These are phyloP conservation scores for Rhodofomes roseus DNA, from an alignment of 1,284 basidiomycete genomes.

Conservation along the genomic window DNA sequence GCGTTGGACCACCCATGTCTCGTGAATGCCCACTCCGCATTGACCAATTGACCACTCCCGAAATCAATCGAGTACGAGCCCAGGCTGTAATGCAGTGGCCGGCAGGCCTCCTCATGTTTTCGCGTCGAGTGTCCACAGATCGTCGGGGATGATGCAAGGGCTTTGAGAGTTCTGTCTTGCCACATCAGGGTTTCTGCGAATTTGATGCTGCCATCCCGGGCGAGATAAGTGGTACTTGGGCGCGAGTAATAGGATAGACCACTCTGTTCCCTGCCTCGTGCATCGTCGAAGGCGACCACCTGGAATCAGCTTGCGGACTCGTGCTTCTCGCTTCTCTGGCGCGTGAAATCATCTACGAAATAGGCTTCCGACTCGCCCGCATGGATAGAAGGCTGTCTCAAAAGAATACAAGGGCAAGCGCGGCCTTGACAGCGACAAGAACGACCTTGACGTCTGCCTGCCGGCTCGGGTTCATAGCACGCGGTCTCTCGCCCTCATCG, in stretches of 20 bases:
- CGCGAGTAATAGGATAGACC: background rate
- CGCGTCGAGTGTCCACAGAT: background rate
- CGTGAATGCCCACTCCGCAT: background rate
- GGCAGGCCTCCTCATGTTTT: constrained; percentile 1
- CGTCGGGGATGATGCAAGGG: background rate
- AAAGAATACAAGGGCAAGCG: background rate
- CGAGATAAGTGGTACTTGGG: background rate
- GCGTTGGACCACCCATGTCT: background rate
- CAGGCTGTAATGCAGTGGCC: background rate
- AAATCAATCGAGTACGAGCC: background rate
- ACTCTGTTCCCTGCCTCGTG: background rate
- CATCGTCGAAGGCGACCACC: background rate
- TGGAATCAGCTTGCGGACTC: background rate
- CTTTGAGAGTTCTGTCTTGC: background rate
- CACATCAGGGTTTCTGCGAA: background rate
- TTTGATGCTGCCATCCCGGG: background rate
- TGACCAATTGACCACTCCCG: background rate
- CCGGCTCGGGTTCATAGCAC: background rate
- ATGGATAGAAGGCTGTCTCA: background rate
- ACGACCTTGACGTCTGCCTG: background rate
- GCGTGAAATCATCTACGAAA: background rate
- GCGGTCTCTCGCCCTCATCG: background rate
- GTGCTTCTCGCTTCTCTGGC: background rate
- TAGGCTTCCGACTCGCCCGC: background rate
- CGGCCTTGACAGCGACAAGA: background rate